Percentiles rank a stretch among this genome's conserved stretches.
Evolutionary conservation across 2,329 filamentous ascomycete genomes (phyloP).

Genomic region (Bipolaris bicolor): DNA sequence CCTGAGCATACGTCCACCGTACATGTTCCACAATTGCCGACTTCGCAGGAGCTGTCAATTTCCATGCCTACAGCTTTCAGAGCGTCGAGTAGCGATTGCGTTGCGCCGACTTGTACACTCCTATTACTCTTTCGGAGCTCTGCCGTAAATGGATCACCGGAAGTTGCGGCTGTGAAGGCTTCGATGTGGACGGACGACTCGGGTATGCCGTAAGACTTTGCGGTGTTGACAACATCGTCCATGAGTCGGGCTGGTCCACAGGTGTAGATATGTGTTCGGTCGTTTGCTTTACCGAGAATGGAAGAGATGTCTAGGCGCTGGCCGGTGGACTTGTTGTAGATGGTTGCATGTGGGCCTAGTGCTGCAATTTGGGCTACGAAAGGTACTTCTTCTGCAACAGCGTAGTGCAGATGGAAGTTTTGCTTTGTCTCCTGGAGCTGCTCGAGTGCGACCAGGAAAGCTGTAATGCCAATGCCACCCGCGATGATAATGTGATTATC

Average conservation of each 20-base stretch:
- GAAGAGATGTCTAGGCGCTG: slow-evolving; percentile 59
- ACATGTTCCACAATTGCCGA: slow-evolving; percentile 55
- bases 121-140: slow-evolving; percentile 56
- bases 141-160: slow-evolving; percentile 66
- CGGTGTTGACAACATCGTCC: slow-evolving; percentile 56
- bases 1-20: slow-evolving; percentile 49
- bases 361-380: slow-evolving; percentile 58
- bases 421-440: slow-evolving; percentile 32
- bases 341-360: slow-evolving; percentile 51
- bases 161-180: slow-evolving; percentile 60
- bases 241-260: slow-evolving; percentile 67
- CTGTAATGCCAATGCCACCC: slow-evolving; percentile 70
- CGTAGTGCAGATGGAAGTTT: slow-evolving; percentile 64
- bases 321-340: slow-evolving; percentile 62
- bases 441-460: slow-evolving; percentile 62
- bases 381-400: slow-evolving; percentile 61
- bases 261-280: slow-evolving; percentile 65
- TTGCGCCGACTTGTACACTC: slow-evolving; percentile 53
- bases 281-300: slow-evolving; percentile 56
- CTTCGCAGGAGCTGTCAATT: slow-evolving; percentile 53
- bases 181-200: slow-evolving; percentile 65
- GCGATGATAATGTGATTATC: slow-evolving; percentile 68
- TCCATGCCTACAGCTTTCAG: slow-evolving; percentile 53
- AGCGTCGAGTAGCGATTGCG: slow-evolving; percentile 51
- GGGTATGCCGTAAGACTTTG: slow-evolving; percentile 52